These are phyloP conservation scores for Exophiala calicioides DNA, from an alignment of 2,329 filamentous ascomycete species.

Conservation along the genomic window DNA sequence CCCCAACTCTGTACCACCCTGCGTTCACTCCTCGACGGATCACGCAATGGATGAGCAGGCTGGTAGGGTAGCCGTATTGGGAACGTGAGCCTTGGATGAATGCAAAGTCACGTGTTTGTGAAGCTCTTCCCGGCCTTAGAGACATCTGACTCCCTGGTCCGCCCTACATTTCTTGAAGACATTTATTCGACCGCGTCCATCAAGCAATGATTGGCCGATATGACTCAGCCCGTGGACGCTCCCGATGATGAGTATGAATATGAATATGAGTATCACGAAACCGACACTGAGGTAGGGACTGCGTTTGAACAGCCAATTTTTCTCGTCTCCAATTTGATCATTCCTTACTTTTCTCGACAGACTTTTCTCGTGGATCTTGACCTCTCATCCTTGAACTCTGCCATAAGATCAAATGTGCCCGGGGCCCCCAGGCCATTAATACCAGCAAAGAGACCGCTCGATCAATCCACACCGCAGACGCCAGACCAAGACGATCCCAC, in stretches of 20 bases:
- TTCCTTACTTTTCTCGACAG: slow-evolving; percentile 36
- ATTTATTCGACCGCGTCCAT: background rate
- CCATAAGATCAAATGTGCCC: slow-evolving; percentile 32
- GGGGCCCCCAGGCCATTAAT: slow-evolving; percentile 8
- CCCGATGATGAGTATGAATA: slow-evolving; percentile 54
- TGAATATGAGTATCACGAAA: slow-evolving; percentile 62
- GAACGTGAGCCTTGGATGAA: no score
- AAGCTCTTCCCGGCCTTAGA: background rate
- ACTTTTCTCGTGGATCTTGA: slow-evolving; percentile 63
- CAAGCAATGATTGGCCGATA: background rate
- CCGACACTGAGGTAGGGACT: slow-evolving; percentile 53
- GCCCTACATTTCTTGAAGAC: background rate
- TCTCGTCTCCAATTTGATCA: slow-evolving; percentile 7
- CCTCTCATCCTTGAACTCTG: slow-evolving; percentile 50
- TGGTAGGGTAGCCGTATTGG: no score
- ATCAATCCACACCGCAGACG: slow-evolving; percentile 10
- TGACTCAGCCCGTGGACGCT: slow-evolving; percentile 34
- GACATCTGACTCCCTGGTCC: background rate
- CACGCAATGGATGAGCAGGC: no score
- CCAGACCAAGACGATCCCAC: slow-evolving; percentile 18
- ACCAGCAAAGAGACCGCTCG: slow-evolving; percentile 17
- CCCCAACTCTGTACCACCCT: no score
- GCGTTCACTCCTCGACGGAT: no score
- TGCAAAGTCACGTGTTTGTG: no score
- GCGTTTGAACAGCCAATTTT: slow-evolving; percentile 1